Conservation (phyloP, 2,329 filamentous ascomycete species). For the Cercospora janseana region DNA sequence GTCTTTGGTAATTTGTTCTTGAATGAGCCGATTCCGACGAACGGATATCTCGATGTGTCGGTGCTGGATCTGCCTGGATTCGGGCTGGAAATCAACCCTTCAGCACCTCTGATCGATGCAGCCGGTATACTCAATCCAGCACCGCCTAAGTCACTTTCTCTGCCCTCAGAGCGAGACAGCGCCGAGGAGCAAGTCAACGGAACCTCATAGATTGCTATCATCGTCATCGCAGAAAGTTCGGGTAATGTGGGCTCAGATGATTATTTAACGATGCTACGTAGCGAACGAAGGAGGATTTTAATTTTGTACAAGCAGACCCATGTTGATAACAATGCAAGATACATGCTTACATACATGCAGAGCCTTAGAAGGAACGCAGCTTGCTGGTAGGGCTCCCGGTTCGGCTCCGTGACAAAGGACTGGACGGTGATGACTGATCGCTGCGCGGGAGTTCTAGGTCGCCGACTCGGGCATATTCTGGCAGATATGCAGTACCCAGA, state of each 20-base stretch:
- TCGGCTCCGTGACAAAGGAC: neutral
- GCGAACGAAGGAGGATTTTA: neutral
- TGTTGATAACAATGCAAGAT: neutral
- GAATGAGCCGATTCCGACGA: conserved; percentile 83
- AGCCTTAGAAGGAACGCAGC: conserved; percentile 2
- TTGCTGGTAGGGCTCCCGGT: neutral
- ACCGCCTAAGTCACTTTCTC: conserved; percentile 45
- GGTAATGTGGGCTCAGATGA: neutral
- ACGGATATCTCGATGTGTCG: conserved; percentile 75
- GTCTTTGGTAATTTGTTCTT: conserved; percentile 90
- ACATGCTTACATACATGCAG: conserved; percentile 4
- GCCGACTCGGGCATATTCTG: too few species aligned
- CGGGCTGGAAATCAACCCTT: conserved; percentile 80
- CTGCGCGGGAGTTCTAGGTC: neutral
- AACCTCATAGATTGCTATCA: conserved; percentile 2
- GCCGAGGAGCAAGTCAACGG: conserved; percentile 18
- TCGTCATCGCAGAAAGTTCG: neutral
- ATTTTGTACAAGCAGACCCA: neutral
- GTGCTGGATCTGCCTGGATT: conserved; percentile 88
- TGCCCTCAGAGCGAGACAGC: conserved; percentile 27
- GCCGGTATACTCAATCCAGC: conserved; percentile 68
- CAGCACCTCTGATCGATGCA: conserved; percentile 75
- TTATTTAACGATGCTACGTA: neutral
- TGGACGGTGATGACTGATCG: neutral
- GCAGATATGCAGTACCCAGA: too few species aligned